A percentile compares a stretch with the other conserved stretches of the same genome.
phyloP scores from a whole-genome alignment of 108 stramenopile genomes.

The Poteriospumella lacustris region DNA sequence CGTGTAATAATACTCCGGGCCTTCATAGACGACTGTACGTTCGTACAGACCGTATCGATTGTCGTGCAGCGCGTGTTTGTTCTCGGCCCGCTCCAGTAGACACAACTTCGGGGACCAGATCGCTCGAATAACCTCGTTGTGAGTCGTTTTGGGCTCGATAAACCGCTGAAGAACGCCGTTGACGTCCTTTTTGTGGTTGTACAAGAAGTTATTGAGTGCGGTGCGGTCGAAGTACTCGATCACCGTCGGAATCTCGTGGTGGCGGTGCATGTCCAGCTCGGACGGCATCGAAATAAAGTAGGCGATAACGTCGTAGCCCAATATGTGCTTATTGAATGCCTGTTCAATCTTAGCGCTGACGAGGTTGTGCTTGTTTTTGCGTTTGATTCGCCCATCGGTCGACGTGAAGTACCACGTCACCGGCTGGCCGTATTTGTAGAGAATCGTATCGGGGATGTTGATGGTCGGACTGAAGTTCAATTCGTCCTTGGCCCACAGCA shows the following conservation, averaged over 20 bases:
- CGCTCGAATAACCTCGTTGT: constrained; percentile 59
- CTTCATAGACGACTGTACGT: constrained; percentile 70
- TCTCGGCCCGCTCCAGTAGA: constrained; percentile 66
- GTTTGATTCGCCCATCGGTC: constrained; percentile 62
- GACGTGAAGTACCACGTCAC: constrained; percentile 76
- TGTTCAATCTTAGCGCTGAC: constrained; percentile 70
- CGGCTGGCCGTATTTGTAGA: constrained; percentile 75
- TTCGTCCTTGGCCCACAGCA: constrained; percentile 67
- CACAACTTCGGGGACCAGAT: constrained; percentile 77
- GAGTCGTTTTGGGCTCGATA: constrained; percentile 66
- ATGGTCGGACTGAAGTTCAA: constrained; percentile 52
- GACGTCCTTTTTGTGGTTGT: constrained; percentile 59
- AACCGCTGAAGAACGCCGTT: constrained; percentile 73
- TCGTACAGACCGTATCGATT: constrained; percentile 68
- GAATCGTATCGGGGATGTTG: constrained; percentile 69
- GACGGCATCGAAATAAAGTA: constrained; percentile 58
- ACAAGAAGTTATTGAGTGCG: constrained; percentile 60
- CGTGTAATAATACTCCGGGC: constrained; percentile 64
- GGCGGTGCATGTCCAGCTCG: not conserved
- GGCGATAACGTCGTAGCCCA: constrained; percentile 63
- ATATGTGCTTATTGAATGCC: constrained; percentile 60
- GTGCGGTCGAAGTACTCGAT: constrained; percentile 74
- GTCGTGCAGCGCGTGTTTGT: constrained; percentile 65
- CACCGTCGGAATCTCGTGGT: constrained; percentile 36
- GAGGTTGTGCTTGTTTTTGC: constrained; percentile 69